phyloP scores from a whole-genome alignment of 2,329 filamentous ascomycete genomes.

The Pseudogymnoascus sp. region DNA sequence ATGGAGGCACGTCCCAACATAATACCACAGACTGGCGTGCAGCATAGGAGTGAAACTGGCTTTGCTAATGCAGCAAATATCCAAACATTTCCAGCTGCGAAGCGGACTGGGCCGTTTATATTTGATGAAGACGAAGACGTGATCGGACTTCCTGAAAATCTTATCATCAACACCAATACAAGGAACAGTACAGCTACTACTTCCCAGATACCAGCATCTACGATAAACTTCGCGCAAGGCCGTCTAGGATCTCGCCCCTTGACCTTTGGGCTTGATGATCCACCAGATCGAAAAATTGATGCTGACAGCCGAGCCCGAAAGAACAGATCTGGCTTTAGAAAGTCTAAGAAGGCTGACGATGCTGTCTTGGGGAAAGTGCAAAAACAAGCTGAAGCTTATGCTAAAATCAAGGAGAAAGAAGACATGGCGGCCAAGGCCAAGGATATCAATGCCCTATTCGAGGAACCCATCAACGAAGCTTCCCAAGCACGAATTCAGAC shows the following conservation, averaged over 20 bases:
- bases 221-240: neutral
- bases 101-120: neutral
- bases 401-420: conserved; percentile 1
- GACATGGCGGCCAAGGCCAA: neutral
- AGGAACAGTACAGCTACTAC: no score
- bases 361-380: neutral
- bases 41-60: neutral
- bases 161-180: neutral
- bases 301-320: neutral
- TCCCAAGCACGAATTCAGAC: neutral
- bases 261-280: neutral
- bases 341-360: neutral
- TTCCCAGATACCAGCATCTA: neutral
- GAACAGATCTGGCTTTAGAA: neutral
- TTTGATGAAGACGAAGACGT: neutral
- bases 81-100: neutral
- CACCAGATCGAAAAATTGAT: neutral
- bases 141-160: neutral
- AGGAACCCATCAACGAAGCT: neutral
- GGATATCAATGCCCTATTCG: neutral
- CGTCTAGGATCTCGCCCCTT: neutral
- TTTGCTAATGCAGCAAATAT: neutral
- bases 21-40: neutral
- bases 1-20: neutral
- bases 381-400: neutral